Conservation (phyloP, 202 grass and related monocot species). For the Sporobolus alterniflorus region DNA sequence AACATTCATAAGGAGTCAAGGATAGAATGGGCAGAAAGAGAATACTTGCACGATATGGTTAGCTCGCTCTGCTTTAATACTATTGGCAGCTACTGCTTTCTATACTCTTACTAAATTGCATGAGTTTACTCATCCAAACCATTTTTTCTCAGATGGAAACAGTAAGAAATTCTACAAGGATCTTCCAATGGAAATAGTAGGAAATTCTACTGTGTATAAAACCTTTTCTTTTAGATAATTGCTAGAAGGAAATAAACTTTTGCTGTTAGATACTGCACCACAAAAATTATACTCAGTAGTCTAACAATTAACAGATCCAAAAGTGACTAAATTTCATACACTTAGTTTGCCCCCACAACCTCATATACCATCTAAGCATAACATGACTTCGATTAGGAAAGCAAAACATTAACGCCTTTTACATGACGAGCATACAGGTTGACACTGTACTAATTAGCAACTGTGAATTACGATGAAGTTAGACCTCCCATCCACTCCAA, state of each 20-base stretch:
- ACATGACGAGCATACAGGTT: background rate
- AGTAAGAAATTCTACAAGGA: too few relatives aligned
- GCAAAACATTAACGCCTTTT: background rate
- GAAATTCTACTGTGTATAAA: background rate
- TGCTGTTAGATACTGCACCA: constrained; percentile 4
- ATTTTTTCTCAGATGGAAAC: background rate
- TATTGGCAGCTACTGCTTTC: background rate
- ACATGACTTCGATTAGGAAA: background rate
- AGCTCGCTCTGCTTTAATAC: background rate
- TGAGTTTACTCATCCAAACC: background rate
- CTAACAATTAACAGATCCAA: background rate
- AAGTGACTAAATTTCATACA: background rate
- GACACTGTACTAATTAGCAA: background rate
- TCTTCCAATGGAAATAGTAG: background rate
- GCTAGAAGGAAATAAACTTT: background rate
- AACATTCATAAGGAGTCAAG: background rate
- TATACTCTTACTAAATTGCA: background rate
- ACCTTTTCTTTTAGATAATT: background rate
- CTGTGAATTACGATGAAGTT: background rate
- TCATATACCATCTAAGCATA: background rate
- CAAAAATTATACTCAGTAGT: background rate
- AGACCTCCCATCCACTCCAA: background rate
- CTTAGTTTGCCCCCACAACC: background rate
- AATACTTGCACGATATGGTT: background rate
- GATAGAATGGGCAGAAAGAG: background rate